Conservation (phyloP, 176 grass and related monocot species). For the Raddia guianensis region DNA sequence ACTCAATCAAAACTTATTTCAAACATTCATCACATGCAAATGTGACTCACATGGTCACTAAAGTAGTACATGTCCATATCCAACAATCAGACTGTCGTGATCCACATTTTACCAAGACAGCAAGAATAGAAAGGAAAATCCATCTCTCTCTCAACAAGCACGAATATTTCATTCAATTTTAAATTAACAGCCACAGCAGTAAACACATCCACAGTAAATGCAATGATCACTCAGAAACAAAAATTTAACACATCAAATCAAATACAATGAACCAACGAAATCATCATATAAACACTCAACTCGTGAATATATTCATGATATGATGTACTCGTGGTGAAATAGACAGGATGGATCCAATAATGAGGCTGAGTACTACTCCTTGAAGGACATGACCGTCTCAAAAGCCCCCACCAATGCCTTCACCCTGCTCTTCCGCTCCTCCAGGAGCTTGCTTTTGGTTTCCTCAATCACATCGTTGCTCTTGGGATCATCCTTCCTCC, state of each 20-base stretch:
- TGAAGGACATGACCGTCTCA: conserved; percentile 71
- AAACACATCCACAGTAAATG: conserved; percentile 5
- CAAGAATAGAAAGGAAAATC: neutral
- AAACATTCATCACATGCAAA: too few relatives aligned
- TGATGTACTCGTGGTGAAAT: conserved; percentile 7
- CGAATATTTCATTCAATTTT: conserved; percentile 31
- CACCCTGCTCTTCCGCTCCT: conserved; percentile 80
- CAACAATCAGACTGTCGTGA: too few relatives aligned
- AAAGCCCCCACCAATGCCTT: conserved; percentile 81
- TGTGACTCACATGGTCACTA: too few relatives aligned
- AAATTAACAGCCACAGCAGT: conserved; percentile 21
- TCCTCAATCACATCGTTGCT: conserved; percentile 71
- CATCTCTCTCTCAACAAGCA: conserved; percentile 10
- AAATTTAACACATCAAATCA: neutral
- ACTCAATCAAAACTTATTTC: too few relatives aligned
- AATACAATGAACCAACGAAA: conserved; percentile 40
- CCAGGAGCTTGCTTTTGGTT: conserved; percentile 71
- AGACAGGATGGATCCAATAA: conserved; percentile 6
- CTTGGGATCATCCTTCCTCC: conserved; percentile 57
- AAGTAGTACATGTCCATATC: too few relatives aligned
- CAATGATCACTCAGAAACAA: conserved; percentile 22
- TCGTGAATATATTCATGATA: conserved; percentile 24
- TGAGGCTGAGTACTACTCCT: conserved; percentile 32
- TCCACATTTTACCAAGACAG: neutral
- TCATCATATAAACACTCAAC: conserved; percentile 44